A percentile compares a stretch with the other conserved stretches of the same genome.
phyloP scores from a whole-genome alignment of 495 filamentous ascomycete species.

The Hypoxylon subgilvum region DNA sequence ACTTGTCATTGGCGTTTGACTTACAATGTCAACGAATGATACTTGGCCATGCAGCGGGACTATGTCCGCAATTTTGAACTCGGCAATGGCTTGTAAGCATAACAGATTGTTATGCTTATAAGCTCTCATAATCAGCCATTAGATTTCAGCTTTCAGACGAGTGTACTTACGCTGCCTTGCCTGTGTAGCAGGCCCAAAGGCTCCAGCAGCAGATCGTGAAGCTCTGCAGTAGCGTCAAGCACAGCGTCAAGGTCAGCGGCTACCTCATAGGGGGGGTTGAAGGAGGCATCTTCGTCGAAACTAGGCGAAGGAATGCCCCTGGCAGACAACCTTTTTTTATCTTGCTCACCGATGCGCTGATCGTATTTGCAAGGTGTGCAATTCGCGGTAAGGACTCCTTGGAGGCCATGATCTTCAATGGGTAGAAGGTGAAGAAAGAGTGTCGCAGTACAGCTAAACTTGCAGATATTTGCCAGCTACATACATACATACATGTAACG shows the following conservation, averaged over 20 bases:
- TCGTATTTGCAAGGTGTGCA: background rate
- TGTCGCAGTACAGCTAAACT: background rate
- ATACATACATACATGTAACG: too few relatives aligned
- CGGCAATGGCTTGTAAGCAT: conserved; percentile 44
- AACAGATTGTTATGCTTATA: conserved; percentile 33
- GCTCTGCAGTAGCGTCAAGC: background rate
- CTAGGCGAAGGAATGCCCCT: background rate
- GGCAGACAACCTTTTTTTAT: background rate
- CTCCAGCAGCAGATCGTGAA: background rate
- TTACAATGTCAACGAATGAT: conserved; percentile 43
- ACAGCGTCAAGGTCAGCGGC: background rate
- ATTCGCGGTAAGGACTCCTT: background rate
- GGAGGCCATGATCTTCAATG: background rate
- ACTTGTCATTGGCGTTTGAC: conserved; percentile 22
- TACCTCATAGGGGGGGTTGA: background rate
- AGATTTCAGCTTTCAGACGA: too few relatives aligned
- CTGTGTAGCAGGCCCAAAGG: background rate
- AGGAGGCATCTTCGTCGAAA: background rate
- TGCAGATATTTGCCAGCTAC: too few relatives aligned
- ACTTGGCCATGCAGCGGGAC: conserved; percentile 41
- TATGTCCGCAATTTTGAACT: conserved; percentile 41
- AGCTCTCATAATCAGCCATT: background rate
- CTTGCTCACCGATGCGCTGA: background rate
- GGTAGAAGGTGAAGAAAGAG: background rate
- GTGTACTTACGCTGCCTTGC: background rate